These are phyloP conservation scores for Laguncularia racemosa DNA, from an alignment of 345 rosid species.

Conservation along the genomic window DNA sequence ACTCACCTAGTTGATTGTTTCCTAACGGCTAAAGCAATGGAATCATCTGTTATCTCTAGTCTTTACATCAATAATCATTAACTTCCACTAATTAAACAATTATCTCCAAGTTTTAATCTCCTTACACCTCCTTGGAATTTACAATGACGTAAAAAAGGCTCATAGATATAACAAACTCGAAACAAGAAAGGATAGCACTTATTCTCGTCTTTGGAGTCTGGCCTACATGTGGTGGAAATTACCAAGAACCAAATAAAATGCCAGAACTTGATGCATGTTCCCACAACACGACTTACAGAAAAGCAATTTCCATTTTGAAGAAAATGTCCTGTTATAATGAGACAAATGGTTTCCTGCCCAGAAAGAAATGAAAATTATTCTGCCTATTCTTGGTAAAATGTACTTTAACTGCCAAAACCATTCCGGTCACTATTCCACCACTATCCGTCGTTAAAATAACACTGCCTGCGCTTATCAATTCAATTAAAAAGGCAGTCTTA, in stretches of 20 bases:
- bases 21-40: background rate
- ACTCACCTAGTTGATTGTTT: background rate
- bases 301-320: background rate
- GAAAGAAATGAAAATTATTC: background rate
- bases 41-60: background rate
- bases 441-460: too few relatives aligned
- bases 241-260: background rate
- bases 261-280: too few relatives aligned
- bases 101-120: background rate
- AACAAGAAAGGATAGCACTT: slow-evolving; percentile 1
- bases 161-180: slow-evolving; percentile 6
- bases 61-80: too few relatives aligned
- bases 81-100: background rate
- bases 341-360: too few relatives aligned
- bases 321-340: too few relatives aligned
- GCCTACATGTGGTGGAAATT: background rate
- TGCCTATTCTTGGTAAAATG: background rate
- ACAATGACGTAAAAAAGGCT: slow-evolving; percentile 14
- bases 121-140: slow-evolving; percentile 18
- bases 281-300: background rate
- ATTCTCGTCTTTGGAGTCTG: background rate
- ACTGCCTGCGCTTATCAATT: too few relatives aligned
- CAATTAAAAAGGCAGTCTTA: too few relatives aligned
- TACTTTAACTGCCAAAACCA: too few relatives aligned
- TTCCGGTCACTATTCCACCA: too few relatives aligned